Evolutionary conservation across 257 asterid species (phyloP).

Genomic region (Leptodermis oblonga): DNA sequence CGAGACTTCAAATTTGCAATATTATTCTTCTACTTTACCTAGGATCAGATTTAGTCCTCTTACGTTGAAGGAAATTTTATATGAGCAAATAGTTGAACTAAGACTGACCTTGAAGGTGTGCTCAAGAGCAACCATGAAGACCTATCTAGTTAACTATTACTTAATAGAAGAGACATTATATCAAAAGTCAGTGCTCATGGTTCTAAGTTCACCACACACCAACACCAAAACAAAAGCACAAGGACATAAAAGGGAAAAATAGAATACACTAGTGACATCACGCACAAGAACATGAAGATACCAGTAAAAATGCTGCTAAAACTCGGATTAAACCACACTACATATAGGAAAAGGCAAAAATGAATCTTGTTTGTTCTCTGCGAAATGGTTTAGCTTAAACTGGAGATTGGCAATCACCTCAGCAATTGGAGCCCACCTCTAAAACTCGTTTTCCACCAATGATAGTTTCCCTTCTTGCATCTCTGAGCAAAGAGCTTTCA

Average conservation of each 20-base stretch:
- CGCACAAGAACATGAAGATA: neutral
- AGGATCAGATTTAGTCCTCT: neutral
- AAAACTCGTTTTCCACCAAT: constrained; percentile 65
- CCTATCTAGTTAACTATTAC: neutral
- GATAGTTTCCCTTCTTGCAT: constrained; percentile 53
- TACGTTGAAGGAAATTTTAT: neutral
- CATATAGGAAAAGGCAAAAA: neutral
- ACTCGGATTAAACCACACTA: neutral
- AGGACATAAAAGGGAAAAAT: neutral
- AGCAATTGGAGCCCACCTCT: constrained; percentile 70
- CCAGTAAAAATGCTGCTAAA: neutral
- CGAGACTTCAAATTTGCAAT: neutral
- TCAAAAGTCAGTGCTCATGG: neutral
- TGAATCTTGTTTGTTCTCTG: neutral
- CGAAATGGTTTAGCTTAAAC: neutral
- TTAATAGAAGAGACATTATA: neutral
- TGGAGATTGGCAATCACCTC: constrained; percentile 41
- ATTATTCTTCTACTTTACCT: neutral
- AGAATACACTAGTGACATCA: neutral
- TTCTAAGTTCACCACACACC: neutral
- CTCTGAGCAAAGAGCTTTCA: constrained; percentile 56
- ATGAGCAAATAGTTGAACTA: neutral
- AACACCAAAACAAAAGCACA: neutral
- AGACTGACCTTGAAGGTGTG: neutral
- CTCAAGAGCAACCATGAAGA: neutral